These are phyloP conservation scores for Ballota nigra DNA, from an alignment of 257 asterid species.

Conservation along the genomic window DNA sequence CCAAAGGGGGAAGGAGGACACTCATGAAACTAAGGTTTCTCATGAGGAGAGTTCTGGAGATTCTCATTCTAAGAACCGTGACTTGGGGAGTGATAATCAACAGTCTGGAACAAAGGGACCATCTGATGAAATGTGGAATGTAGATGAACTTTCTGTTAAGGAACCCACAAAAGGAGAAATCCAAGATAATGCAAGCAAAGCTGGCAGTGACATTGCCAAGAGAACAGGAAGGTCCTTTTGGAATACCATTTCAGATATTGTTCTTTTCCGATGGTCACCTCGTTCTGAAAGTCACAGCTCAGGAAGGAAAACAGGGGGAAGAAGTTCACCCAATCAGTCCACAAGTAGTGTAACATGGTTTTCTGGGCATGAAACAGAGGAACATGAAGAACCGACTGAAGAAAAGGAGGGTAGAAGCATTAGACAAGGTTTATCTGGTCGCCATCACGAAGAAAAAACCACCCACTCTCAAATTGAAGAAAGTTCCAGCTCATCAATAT, in stretches of 20 bases:
- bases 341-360: conserved; percentile 68
- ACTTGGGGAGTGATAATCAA: conserved; percentile 34
- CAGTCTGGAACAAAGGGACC: conserved; percentile 64
- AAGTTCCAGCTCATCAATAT: conserved; percentile 50
- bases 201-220: conserved; percentile 37
- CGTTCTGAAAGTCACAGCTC: conserved; percentile 55
- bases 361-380: conserved; percentile 81
- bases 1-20: conserved; percentile 45
- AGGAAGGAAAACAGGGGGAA: conserved; percentile 52
- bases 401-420: conserved; percentile 32
- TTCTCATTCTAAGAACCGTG: conserved; percentile 42
- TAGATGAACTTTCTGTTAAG: conserved; percentile 42
- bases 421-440: conserved; percentile 33
- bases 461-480: conserved; percentile 30
- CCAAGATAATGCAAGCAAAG: conserved; percentile 38
- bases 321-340: conserved; percentile 72
- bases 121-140: conserved; percentile 79
- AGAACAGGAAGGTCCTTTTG: conserved; percentile 79
- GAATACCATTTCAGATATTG: conserved; percentile 61
- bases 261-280: conserved; percentile 59
- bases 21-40: conserved; percentile 31
- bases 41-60: conserved; percentile 43
- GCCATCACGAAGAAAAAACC: conserved; percentile 33
- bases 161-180: conserved; percentile 37
- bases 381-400: conserved; percentile 38